Evolutionary conservation across 1,284 basidiomycete species (phyloP).

Genomic region (Paramarasmius palmivorus): DNA sequence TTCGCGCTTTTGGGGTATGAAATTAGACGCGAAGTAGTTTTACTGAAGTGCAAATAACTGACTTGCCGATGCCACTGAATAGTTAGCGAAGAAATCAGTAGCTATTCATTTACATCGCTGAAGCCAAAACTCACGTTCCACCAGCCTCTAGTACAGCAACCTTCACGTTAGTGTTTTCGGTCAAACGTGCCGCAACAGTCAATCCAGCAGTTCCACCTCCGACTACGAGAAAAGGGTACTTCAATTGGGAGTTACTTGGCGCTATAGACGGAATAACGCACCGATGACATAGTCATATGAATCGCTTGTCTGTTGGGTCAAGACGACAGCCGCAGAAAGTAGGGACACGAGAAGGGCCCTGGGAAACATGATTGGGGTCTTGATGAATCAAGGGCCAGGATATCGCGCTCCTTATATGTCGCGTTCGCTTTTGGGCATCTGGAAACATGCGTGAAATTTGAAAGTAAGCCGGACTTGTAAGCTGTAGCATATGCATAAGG

Average conservation of each 20-base stretch:
- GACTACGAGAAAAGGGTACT: not conserved
- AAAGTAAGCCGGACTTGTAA: too few relatives aligned
- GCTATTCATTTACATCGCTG: too few relatives aligned
- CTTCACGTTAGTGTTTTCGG: slow-evolving; percentile 7
- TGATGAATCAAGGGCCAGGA: too few relatives aligned
- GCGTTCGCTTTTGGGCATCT: too few relatives aligned
- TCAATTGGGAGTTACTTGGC: not conserved
- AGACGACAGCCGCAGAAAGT: not conserved
- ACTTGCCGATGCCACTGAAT: slow-evolving; percentile 4
- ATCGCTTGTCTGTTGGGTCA: not conserved
- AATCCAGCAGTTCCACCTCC: slow-evolving; percentile 13
- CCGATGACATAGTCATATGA: not conserved
- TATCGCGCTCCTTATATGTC: too few relatives aligned
- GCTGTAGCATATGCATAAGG: too few relatives aligned
- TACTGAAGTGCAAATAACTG: not conserved
- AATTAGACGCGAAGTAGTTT: not conserved
- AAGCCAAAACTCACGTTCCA: slow-evolving; percentile 7
- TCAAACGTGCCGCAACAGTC: slow-evolving; percentile 10
- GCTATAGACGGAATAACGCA: not conserved
- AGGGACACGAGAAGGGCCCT: not conserved
- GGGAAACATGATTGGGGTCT: too few relatives aligned
- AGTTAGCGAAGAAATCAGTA: too few relatives aligned
- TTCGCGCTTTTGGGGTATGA: not conserved
- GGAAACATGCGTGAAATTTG: too few relatives aligned
- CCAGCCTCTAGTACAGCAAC: slow-evolving; percentile 14